Conservation (phyloP, 495 filamentous ascomycete genomes). For the Sordaria brevicollis region DNA sequence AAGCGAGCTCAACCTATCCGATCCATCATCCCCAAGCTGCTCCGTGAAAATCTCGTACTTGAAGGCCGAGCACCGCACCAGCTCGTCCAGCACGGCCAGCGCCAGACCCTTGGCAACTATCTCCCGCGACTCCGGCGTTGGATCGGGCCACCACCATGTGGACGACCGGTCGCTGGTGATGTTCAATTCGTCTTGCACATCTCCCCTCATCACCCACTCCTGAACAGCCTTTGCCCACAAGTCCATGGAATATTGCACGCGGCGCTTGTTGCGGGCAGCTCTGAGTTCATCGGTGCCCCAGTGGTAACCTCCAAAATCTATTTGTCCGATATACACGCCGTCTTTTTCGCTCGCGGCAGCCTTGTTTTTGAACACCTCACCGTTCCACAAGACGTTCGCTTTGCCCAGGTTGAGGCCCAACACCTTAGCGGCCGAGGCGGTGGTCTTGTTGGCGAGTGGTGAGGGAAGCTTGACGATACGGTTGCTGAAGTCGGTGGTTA, state of each 20-base stretch:
- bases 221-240: background rate
- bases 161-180: no score
- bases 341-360: background rate
- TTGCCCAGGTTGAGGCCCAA: background rate
- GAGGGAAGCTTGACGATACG: background rate
- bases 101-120: background rate
- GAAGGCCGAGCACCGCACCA: background rate
- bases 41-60: background rate
- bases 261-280: background rate
- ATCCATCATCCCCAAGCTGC: background rate
- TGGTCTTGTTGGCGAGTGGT: background rate
- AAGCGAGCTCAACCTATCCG: background rate
- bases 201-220: background rate
- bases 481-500: background rate
- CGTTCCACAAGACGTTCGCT: background rate
- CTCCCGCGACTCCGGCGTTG: background rate
- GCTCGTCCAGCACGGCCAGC: background rate
- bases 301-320: background rate
- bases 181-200: no score
- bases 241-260: background rate
- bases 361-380: background rate
- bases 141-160: background rate
- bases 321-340: background rate
- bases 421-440: background rate
- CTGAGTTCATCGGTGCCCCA: accelerated